Conservation (phyloP, 2,329 filamentous ascomycete genomes). For the Hypoxylon sp. region DNA sequence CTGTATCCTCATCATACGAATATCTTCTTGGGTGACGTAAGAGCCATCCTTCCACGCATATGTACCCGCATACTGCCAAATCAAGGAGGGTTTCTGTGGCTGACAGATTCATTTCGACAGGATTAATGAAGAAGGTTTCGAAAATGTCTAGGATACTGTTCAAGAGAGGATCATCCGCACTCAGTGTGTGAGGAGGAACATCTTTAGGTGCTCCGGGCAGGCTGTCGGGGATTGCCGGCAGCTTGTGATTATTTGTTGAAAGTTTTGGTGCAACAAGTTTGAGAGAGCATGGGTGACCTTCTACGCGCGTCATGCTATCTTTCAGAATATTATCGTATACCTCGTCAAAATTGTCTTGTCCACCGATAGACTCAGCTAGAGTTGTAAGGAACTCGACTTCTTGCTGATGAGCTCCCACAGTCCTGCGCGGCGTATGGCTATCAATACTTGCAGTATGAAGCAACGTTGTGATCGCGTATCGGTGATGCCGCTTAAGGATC, state of each 20-base stretch:
- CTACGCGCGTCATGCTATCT: constrained; percentile 77
- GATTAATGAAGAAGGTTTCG: constrained; percentile 87
- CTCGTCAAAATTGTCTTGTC: constrained; percentile 78
- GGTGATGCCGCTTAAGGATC: constrained; percentile 88
- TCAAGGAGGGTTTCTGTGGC: constrained; percentile 87
- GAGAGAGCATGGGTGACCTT: constrained; percentile 80
- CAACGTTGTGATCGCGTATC: constrained; percentile 84
- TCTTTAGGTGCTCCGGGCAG: constrained; percentile 73
- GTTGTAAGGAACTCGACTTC: constrained; percentile 80
- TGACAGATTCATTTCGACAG: constrained; percentile 90
- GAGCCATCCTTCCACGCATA: constrained; percentile 92
- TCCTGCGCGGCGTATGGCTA: constrained; percentile 70
- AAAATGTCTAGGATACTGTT: constrained; percentile 79
- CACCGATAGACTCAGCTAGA: constrained; percentile 77
- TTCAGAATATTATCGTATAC: constrained; percentile 80
- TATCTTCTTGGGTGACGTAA: constrained; percentile 79
- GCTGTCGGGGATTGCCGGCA: constrained; percentile 69
- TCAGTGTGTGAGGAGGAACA: constrained; percentile 73
- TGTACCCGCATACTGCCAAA: constrained; percentile 85
- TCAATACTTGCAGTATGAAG: constrained; percentile 75
- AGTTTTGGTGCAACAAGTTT: constrained; percentile 75
- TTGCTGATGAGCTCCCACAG: constrained; percentile 79
- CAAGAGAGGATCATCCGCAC: constrained; percentile 73
- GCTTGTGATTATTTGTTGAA: constrained; percentile 68
- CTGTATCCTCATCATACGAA: constrained; percentile 66